Evolutionary conservation across 1,284 basidiomycete species (phyloP), one percentile per base, ranked within the genome.

Genomic region (Rhodotorula glutinis): DNA sequence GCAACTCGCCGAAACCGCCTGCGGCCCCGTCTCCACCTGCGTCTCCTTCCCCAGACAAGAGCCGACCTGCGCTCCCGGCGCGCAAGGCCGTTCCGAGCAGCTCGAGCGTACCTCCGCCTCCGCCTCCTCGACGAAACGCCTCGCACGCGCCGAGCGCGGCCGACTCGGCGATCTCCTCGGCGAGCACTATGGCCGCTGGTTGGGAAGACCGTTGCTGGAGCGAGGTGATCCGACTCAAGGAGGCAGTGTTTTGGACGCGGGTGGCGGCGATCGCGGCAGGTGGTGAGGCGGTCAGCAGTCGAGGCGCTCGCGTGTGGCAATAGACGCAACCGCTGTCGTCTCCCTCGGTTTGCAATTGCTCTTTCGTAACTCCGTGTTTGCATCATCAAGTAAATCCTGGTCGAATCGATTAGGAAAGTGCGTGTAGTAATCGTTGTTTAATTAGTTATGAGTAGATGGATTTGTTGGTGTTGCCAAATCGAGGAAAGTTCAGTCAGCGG

Each of bases 201-300:
- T 95, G 92, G 92, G 93, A 95, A 79, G 90, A 91, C 76, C 84
- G 88, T 67, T 88, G 89, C 51, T 96, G 92, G 91, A 88, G 86
- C 75, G 88, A 91, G 80, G 79, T 96, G 21, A 83, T 89, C 13
- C 83, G 83, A 63, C 78, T 96, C 72, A 87, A 88, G 74, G 91
- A 95, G 79, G 88, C 88, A 60, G 92, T 95, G 88, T 93, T 90
- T 80, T 91, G 87, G 85, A 88, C 91, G 44, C 81, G 91, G 61
- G 81, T 92, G 43, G 92, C 92, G 2, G 86, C 85, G 8, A 75
- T 85, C 19, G 65, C 59, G 59, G 59, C 60, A 17, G 67, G 65
- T 30, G 69, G 65, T 3, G 62, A 43, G 17, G 52, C 54, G 17
- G 62, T 70, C 0, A 55, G 55, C 38, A 52, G 53, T 8, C 33